Evolutionary conservation across 805 yeast genomes (phyloP), one percentile per base, ranked within the genome.

Genomic region (Lachancea lanzarotensis): DNA sequence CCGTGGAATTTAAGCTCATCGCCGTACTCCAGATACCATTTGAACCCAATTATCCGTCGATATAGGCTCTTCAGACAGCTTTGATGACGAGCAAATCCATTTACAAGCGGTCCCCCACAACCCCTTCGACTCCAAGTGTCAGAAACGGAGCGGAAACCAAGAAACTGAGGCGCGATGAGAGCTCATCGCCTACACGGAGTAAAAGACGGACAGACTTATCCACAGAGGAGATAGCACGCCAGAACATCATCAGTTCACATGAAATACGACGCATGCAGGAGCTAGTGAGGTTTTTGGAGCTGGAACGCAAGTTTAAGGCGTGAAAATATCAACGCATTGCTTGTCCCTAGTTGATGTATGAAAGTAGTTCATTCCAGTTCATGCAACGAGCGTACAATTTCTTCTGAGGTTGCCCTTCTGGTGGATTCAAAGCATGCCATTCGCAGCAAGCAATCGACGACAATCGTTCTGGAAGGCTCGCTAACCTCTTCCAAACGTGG

Each of bases 361-460:
- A n/a, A n/a, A n/a, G n/a, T 8, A 6, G 25, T 22, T 22, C 25
- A 22, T 22, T 8, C 8, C 8, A 22, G 25, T 22, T 20, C 32
- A 16, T 20, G 33, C 16, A 48, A 33, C 15, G 34, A 12, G 7
- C 19, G 29, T n/a, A 43, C 37, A 20, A 48, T 22, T 6, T 69
- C 74, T 68, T 68, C 41, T 72, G 75, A 55, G 65, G 73, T 56
- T 67, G 71, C 46, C 70, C 71, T 42, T 67, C 65, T 53, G 60
- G 73, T 42, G 66, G 79, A 60, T 65, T 75, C 68, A 63, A 72
- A 65, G 58, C 71, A 25, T 59, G 60, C 54, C 76, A 70, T 42
- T 66, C 75, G 58, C 58, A 66, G 15, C 59, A 75, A 61, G 69
- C 75, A 27, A 67, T 68, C 38, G 7, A 54, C 42, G 11, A 60